Conservation (phyloP, 2,329 filamentous ascomycete species). For the Amauroascus verrucosus region DNA sequence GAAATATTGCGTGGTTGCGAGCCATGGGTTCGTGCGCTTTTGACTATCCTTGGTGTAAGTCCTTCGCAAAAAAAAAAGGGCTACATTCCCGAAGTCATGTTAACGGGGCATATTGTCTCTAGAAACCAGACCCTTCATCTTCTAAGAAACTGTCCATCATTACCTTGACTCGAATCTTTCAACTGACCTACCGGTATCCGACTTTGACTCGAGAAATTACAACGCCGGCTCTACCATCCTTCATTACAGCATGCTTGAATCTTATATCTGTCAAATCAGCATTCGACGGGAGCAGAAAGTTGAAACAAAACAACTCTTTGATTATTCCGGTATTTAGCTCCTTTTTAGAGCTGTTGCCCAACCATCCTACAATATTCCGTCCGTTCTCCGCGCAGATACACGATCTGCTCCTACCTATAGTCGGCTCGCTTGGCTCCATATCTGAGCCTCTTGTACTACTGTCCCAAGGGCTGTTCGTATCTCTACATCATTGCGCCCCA, state of each 20-base stretch:
- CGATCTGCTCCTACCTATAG: conserved; percentile 47
- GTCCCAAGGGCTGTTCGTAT: conserved; percentile 55
- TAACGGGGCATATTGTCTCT: conserved; percentile 3
- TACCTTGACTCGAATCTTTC: conserved; percentile 72
- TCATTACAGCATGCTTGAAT: conserved; percentile 62
- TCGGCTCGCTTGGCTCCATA: conserved; percentile 53
- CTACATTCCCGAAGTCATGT: not conserved
- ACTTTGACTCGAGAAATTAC: conserved; percentile 80
- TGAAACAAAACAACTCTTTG: conserved; percentile 39
- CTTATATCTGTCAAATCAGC: conserved; percentile 44
- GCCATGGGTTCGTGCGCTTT: conserved; percentile 65
- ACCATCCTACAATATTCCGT: conserved; percentile 73
- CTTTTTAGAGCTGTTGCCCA: conserved; percentile 61
- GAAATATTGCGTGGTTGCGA: conserved; percentile 64
- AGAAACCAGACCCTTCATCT: conserved; percentile 67
- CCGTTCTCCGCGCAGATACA: conserved; percentile 62
- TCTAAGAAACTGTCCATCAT: conserved; percentile 69
- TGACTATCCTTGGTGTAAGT: conserved; percentile 60
- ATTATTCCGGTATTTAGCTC: conserved; percentile 61
- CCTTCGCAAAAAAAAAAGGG: no score
- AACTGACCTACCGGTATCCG: conserved; percentile 68
- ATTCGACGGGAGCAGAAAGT: conserved; percentile 27
- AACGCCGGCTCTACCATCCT: conserved; percentile 66
- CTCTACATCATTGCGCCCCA: conserved; percentile 68
- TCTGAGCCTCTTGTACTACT: conserved; percentile 45